Conservation (phyloP, 306 rosid species). For the Malus orientalis region DNA sequence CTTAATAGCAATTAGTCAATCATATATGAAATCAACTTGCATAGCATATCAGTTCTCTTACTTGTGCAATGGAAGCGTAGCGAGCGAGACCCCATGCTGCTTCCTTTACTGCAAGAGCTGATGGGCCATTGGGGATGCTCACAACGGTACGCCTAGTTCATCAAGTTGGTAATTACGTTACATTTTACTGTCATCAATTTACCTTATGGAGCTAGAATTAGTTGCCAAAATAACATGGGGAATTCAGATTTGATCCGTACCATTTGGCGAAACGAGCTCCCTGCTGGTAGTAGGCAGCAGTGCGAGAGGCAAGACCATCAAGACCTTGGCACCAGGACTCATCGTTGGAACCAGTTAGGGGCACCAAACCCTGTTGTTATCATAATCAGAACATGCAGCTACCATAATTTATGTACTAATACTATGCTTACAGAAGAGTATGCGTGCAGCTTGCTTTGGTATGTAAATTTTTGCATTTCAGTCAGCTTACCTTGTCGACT, state of each 20-base stretch:
- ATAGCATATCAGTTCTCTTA: slow-evolving; percentile 16
- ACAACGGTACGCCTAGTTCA: slow-evolving; percentile 69
- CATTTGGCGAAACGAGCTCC: slow-evolving; percentile 98
- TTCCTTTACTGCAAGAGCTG: slow-evolving; percentile 87
- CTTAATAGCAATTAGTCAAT: not conserved
- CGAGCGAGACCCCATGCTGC: slow-evolving; percentile 96
- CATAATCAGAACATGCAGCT: not conserved
- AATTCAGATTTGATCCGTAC: slow-evolving; percentile 19
- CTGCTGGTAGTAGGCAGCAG: slow-evolving; percentile 88
- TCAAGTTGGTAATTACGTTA: not conserved
- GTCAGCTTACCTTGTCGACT: slow-evolving; percentile 63
- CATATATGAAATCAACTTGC: not conserved
- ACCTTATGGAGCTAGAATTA: not conserved
- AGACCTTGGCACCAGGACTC: slow-evolving; percentile 99
- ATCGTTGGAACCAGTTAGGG: slow-evolving; percentile 65
- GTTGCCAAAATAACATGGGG: not conserved
- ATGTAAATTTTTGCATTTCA: not conserved
- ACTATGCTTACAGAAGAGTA: not conserved
- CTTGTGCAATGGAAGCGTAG: slow-evolving; percentile 91
- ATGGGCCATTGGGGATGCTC: slow-evolving; percentile 98
- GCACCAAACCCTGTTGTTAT: slow-evolving; percentile 70
- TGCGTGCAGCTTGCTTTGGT: not conserved
- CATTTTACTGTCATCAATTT: not conserved
- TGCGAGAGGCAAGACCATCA: slow-evolving; percentile 84
- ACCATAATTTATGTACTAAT: not conserved